phyloP scores from a whole-genome alignment of 345 rosid species.

The Brassica carinata region DNA sequence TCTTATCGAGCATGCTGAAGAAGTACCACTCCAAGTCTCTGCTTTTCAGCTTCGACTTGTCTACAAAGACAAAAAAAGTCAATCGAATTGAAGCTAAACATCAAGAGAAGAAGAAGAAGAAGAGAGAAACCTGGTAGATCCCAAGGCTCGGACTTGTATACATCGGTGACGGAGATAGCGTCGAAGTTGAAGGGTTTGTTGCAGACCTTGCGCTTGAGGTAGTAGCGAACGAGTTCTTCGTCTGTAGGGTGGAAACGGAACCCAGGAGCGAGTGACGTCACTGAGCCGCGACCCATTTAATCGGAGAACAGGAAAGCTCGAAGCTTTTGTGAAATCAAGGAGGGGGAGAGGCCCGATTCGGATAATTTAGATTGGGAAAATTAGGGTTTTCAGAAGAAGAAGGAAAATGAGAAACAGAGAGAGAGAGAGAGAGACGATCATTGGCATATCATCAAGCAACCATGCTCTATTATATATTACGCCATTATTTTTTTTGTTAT shows the following conservation, averaged over 20 bases:
- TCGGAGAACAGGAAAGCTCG: constrained; percentile 12
- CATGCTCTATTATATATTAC: not conserved
- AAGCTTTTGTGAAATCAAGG: not conserved
- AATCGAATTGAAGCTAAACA: constrained; percentile 21
- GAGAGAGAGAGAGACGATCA: not conserved
- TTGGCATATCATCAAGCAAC: too few species aligned
- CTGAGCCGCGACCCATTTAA: constrained; percentile 57
- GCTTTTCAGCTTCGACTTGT: constrained; percentile 74
- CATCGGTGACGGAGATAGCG: constrained; percentile 74
- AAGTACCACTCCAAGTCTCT: constrained; percentile 98
- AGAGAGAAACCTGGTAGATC: constrained; percentile 74
- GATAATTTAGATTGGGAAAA: constrained; percentile 12
- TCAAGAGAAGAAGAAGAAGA: too few species aligned
- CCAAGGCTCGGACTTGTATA: constrained; percentile 94
- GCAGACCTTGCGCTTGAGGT: constrained; percentile 77
- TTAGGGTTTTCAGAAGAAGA: constrained; percentile 35
- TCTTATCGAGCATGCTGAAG: constrained; percentile 79
- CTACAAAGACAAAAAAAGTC: constrained; percentile 34
- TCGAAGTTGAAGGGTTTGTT: constrained; percentile 72
- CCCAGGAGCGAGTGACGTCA: constrained; percentile 80
- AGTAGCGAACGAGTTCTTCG: constrained; percentile 85
- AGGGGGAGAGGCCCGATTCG: too few species aligned
- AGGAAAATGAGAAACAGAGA: not conserved
- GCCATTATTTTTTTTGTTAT: not conserved
- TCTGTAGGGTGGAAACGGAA: constrained; percentile 97